Conservation (phyloP, 2,329 filamentous ascomycete species). For the Metarhizium robertsii region DNA sequence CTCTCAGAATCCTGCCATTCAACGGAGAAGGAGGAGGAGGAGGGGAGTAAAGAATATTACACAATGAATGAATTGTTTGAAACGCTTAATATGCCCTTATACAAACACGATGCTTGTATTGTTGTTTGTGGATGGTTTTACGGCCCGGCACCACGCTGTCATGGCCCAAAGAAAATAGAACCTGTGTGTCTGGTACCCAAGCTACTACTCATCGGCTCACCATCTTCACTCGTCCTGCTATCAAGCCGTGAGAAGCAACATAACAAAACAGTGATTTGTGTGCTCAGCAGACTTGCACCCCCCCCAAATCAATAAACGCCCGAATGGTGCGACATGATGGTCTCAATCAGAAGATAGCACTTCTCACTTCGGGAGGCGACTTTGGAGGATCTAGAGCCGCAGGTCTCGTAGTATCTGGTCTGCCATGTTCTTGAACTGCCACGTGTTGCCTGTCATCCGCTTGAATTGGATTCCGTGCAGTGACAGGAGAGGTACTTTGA, state of each 20-base stretch:
- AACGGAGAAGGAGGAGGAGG: neutral
- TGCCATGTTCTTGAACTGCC: slow-evolving; percentile 98
- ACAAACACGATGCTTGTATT: slow-evolving; percentile 10
- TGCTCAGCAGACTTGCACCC: neutral
- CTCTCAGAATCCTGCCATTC: neutral
- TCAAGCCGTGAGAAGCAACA: neutral
- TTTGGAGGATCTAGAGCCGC: slow-evolving; percentile 49
- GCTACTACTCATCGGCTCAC: neutral
- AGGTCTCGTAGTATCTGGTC: slow-evolving; percentile 87
- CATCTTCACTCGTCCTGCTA: neutral
- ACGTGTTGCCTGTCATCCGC: slow-evolving; percentile 87
- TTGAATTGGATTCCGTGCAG: slow-evolving; percentile 98
- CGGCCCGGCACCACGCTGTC: neutral
- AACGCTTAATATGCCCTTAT: slow-evolving; percentile 13
- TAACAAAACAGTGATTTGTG: neutral
- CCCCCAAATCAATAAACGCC: neutral
- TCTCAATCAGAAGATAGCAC: neutral
- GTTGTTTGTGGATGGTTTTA: neutral
- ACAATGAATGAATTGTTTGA: slow-evolving; percentile 1
- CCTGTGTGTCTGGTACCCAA: neutral
- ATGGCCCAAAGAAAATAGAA: neutral
- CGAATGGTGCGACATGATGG: neutral
- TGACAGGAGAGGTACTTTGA: slow-evolving; percentile 89
- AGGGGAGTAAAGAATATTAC: neutral
- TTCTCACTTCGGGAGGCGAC: neutral